A percentile compares a stretch with the other conserved stretches of the same genome.
Evolutionary conservation across 805 yeast species (phyloP).

Genomic region (Metschnikowia cerradonensis): DNA sequence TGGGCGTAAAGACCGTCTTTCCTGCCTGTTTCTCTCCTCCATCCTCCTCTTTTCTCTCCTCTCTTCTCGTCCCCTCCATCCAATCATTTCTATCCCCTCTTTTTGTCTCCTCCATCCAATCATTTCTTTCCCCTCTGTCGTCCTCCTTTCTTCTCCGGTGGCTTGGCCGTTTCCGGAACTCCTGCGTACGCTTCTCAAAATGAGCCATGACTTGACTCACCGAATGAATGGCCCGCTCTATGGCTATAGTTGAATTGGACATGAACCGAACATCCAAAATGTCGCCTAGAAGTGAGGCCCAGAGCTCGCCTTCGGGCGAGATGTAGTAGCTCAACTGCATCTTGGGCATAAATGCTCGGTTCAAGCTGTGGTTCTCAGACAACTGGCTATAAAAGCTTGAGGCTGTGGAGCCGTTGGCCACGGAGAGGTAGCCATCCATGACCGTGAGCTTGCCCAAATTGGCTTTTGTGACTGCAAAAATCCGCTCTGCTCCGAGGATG

Average conservation of each 20-base stretch:
- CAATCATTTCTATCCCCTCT: neutral
- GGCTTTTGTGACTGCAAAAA: constrained; percentile 61
- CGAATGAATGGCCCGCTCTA: constrained; percentile 52
- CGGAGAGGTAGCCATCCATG: constrained; percentile 64
- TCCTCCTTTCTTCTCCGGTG: neutral
- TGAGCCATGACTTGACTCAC: constrained; percentile 39
- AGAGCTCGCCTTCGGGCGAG: constrained; percentile 34
- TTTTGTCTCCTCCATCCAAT: neutral
- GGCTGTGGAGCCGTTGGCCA: constrained; percentile 59
- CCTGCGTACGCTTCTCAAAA: constrained; percentile 21
- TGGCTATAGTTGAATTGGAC: constrained; percentile 49
- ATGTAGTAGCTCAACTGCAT: constrained; percentile 54
- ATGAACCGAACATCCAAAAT: constrained; percentile 62
- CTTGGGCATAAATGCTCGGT: constrained; percentile 65
- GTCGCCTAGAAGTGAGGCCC: constrained; percentile 59
- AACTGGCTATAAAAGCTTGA: constrained; percentile 45
- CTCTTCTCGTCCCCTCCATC: neutral
- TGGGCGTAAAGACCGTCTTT: constrained; percentile 14
- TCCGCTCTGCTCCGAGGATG: constrained; percentile 71
- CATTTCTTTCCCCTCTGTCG: neutral
- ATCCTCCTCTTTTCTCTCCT: neutral
- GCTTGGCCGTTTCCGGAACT: neutral
- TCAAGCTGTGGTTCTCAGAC: constrained; percentile 46
- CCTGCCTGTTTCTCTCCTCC: neutral
- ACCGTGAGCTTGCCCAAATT: constrained; percentile 64